Base-by-base conservation (phyloP, 495 filamentous ascomycete genomes). In the Barbatosphaeria neglecta region DNA sequence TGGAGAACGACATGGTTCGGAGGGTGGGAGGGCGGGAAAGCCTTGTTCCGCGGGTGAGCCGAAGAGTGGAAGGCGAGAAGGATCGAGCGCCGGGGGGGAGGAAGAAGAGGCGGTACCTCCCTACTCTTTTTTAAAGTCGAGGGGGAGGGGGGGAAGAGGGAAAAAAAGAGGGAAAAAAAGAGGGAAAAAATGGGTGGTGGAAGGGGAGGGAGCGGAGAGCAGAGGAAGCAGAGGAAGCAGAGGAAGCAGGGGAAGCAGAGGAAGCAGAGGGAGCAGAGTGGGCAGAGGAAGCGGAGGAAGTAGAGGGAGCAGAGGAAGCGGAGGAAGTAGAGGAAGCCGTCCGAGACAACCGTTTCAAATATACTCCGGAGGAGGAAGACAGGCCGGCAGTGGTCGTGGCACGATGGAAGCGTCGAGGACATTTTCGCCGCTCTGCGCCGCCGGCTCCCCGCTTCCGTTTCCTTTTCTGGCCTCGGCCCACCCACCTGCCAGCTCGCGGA, bases 1-100 rank as follows among this genome's bases (percentile, higher is more conserved):
- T 83, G 11, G 89, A 94, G 67, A 94, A 94, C 1, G 89, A 95
- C 89, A 95, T 95, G 47, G 28, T 69, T 27, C 13, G 25, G 35
- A 41, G 20, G 16, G 45, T 6, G 40, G 15, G 18, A 18, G 10
- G 43, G 24, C 10, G 6, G 15, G 4, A 23, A 19, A 4, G n/a
- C n/a, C 37, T 4, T 2, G 16, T 38, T n/a, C n/a, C n/a, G n/a
- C n/a, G n/a, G n/a, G n/a, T n/a, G n/a, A n/a, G n/a, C n/a, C n/a
- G n/a, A n/a, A n/a, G n/a, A 6, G 31, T 35, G 31, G 31, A 15
- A 0, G 31, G 5, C 13, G 31, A n/a, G 6, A 0, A 15, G 31
- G 9, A 15, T 35, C 10, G 28, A 4, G 28, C 5, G 16, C 1
- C 13, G 7, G 13, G 31, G 5, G 13, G 9, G 31, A n/a, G 13